Conservation (phyloP, 1,284 basidiomycete species). For the Ceratobasidium papillatum region DNA sequence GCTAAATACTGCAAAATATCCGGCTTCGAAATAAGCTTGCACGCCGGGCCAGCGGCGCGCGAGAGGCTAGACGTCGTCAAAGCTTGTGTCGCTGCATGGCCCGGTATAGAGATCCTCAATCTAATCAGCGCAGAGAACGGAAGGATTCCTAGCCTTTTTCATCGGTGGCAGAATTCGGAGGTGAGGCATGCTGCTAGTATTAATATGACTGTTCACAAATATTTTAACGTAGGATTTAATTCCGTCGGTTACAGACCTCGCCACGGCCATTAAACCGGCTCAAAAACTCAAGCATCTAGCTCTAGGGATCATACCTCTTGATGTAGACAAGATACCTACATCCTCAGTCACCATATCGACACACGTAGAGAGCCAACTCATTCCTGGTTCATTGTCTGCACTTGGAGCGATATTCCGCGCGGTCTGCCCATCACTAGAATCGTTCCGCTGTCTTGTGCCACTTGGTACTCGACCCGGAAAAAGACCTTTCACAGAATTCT, state of each 20-base stretch:
- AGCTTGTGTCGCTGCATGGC: constrained; percentile 18
- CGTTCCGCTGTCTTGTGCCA: constrained; percentile 13
- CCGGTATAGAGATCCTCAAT: neutral
- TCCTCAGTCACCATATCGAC: neutral
- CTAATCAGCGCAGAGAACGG: neutral
- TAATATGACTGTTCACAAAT: neutral
- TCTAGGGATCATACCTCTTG: neutral
- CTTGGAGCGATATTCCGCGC: neutral
- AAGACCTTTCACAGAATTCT: constrained; percentile 12
- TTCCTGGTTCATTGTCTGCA: neutral
- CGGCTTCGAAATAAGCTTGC: constrained; percentile 25
- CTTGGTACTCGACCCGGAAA: neutral
- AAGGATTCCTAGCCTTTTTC: neutral
- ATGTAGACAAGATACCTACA: neutral
- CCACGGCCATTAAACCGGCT: neutral
- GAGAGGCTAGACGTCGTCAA: constrained; percentile 10
- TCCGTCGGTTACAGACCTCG: constrained; percentile 5
- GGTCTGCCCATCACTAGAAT: neutral
- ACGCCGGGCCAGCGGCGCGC: neutral
- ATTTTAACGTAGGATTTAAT: neutral
- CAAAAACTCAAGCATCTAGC: neutral
- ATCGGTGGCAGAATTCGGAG: constrained; percentile 13
- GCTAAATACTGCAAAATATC: neutral
- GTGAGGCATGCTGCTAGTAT: neutral
- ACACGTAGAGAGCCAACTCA: neutral